These are phyloP conservation scores for Colletotrichum sp. DNA, from an alignment of 2,329 filamentous ascomycete species.

Conservation along the genomic window DNA sequence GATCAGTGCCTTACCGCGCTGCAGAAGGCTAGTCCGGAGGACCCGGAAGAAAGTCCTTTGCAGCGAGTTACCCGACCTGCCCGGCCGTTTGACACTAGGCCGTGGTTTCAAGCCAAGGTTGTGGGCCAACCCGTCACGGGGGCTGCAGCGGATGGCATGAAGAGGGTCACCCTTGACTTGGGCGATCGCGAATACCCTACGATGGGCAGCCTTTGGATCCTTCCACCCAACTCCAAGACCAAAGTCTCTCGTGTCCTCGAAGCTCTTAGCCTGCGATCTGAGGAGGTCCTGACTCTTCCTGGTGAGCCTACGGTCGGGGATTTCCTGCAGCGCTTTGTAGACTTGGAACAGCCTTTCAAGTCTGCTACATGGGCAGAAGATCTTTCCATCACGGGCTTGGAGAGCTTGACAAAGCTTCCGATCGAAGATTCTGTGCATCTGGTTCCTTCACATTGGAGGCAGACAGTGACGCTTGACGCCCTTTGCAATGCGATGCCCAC, in stretches of 20 bases:
- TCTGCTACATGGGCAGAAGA: not conserved
- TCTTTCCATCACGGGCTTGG: not conserved
- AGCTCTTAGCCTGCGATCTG: not conserved
- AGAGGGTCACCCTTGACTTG: conserved; percentile 12
- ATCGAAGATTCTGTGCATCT: conserved; percentile 9
- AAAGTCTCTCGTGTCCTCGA: conserved; percentile 13
- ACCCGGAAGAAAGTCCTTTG: not conserved
- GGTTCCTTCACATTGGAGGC: conserved; percentile 7
- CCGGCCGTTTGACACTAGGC: conserved; percentile 14
- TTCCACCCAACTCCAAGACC: conserved; percentile 12
- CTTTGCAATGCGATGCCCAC: conserved; percentile 12
- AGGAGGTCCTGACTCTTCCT: not conserved
- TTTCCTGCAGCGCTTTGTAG: not conserved
- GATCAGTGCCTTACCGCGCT: conserved; percentile 10
- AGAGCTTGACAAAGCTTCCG: not conserved
- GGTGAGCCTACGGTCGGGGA: not conserved
- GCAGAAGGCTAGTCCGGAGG: not conserved
- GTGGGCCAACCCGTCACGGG: not conserved
- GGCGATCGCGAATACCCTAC: conserved; percentile 15
- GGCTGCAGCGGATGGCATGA: conserved; percentile 1
- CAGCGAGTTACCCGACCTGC: not conserved
- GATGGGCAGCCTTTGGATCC: conserved; percentile 17
- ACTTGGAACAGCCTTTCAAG: conserved; percentile 13
- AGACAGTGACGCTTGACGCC: not conserved
- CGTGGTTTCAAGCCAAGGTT: conserved; percentile 13